Base-by-base conservation (phyloP, 352 stramenopile species). In the Elongisporangium senticosum region DNA sequence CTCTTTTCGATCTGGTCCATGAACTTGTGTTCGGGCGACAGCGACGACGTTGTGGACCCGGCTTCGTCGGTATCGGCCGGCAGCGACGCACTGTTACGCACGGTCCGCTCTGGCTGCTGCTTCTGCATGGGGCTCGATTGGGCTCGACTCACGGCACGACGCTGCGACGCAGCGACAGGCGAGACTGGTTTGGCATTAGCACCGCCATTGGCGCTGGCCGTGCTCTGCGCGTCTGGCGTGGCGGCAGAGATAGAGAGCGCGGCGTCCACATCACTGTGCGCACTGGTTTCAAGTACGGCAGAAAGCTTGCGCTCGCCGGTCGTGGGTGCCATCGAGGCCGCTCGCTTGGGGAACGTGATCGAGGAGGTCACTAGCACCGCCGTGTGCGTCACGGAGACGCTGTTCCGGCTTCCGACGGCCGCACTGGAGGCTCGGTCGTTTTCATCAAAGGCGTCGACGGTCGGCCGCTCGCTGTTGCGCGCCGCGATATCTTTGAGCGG, bases 21-120 rank as follows among this genome's bases (percentile, higher is more conserved):
- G 62, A 75, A 80, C 59, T 73, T 75, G 39, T 55, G 49, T 23
- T 69, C 61, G 13, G 71, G 71, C 13, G 72, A 74, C 22, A 59
- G 49, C 33, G 53, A 58, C 56, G 37, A 55, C n/a, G 57, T 51
- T 2, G 23, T 33, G 26, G 33, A 43, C 11, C 33, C 33, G 8
- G 33, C 33, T 43, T 43, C 33, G 33, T 43, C 33, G 33, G 17
- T 43, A 43, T 43, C 33, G 2, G 33, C 33, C 8, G 33, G 33
- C 33, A 43, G 33, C 33, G 33, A 24, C 51, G 50, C n/a, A 23
- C 54, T 23, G 19, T 61, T 61, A 7, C 20, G 21, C 21, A 51
- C 20, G 37, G 33, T 22, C 11, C 33, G 33, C 33, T 43, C 33
- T 17, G 8, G 33, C 11, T 43, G 33, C 11, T 43, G 33, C 33